Conservation (phyloP, 805 yeast genomes). For the Candida nitratophila region DNA sequence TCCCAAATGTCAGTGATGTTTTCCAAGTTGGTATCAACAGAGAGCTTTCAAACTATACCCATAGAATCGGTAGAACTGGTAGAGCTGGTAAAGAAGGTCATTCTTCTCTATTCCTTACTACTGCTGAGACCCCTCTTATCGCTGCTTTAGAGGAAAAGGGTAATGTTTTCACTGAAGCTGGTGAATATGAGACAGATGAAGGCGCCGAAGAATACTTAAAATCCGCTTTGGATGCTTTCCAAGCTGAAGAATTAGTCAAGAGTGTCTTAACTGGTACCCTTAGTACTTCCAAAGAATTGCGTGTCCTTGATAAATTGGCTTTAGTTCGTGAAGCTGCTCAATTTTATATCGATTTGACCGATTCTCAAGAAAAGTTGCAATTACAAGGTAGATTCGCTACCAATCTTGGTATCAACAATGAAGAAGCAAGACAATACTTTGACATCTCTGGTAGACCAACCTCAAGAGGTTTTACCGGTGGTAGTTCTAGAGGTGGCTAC, state of each 20-base stretch:
- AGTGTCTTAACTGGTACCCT: slow-evolving; percentile 11
- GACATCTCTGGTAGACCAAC: slow-evolving; percentile 24
- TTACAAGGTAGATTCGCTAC: slow-evolving; percentile 14
- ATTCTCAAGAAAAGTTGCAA: slow-evolving; percentile 12
- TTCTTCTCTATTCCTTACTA: slow-evolving; percentile 53
- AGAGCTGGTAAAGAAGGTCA: slow-evolving; percentile 81
- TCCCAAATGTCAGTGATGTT: slow-evolving; percentile 81
- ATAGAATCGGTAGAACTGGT: slow-evolving; percentile 94
- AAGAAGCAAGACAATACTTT: slow-evolving; percentile 20
- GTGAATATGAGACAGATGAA: slow-evolving; percentile 29
- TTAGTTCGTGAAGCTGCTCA: slow-evolving; percentile 27
- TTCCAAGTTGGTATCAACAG: slow-evolving; percentile 75
- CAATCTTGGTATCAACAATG: slow-evolving; percentile 20
- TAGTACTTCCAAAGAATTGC: slow-evolving; percentile 19
- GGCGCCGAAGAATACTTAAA: slow-evolving; percentile 30
- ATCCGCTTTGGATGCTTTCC: slow-evolving; percentile 21
- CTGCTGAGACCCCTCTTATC: slow-evolving; percentile 51
- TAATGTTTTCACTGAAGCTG: slow-evolving; percentile 42
- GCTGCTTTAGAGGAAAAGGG: slow-evolving; percentile 44
- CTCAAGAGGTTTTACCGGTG: slow-evolving; percentile 1
- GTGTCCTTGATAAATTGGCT: slow-evolving; percentile 22
- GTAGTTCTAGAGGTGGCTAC: slow-evolving; percentile 1
- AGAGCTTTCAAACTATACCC: slow-evolving; percentile 75
- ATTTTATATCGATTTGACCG: slow-evolving; percentile 20
- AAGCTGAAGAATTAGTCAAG: slow-evolving; percentile 9